Conservation (phyloP, 2,329 filamentous ascomycete genomes). For the Dactylonectria macrodidyma region DNA sequence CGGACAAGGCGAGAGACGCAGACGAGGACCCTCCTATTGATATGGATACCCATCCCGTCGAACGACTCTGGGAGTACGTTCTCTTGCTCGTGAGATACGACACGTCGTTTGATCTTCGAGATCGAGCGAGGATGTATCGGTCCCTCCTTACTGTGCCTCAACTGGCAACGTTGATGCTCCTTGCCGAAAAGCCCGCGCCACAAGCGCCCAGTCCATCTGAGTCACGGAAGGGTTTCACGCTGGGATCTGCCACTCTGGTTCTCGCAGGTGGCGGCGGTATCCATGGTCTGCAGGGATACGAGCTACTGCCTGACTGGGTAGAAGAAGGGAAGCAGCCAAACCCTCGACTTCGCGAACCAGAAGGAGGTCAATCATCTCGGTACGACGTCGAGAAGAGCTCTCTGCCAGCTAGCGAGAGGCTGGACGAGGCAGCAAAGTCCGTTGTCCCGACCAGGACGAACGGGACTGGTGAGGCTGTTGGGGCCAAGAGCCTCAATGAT, state of each 20-base stretch:
- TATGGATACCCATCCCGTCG: slow-evolving; percentile 73
- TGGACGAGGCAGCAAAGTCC: slow-evolving; percentile 70
- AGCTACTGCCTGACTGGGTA: slow-evolving; percentile 88
- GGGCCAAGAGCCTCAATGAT: slow-evolving; percentile 88
- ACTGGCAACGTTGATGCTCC: slow-evolving; percentile 88
- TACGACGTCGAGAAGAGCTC: slow-evolving; percentile 52
- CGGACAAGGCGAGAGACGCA: slow-evolving; percentile 53
- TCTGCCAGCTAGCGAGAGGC: slow-evolving; percentile 73
- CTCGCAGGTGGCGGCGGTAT: slow-evolving; percentile 82
- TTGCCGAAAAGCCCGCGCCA: slow-evolving; percentile 95
- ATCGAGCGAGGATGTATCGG: slow-evolving; percentile 90
- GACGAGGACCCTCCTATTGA: slow-evolving; percentile 52
- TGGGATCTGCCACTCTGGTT: slow-evolving; percentile 90
- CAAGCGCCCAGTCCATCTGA: slow-evolving; percentile 93
- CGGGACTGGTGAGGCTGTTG: slow-evolving; percentile 65
- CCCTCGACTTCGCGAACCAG: slow-evolving; percentile 76
- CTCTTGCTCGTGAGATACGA: slow-evolving; percentile 92
- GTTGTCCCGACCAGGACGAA: slow-evolving; percentile 63
- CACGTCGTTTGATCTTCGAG: slow-evolving; percentile 93
- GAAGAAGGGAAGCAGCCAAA: slow-evolving; percentile 85
- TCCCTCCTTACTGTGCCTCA: slow-evolving; percentile 87
- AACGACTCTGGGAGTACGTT: slow-evolving; percentile 86
- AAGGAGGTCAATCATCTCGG: slow-evolving; percentile 50
- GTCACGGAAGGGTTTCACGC: slow-evolving; percentile 79
- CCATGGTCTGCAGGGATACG: slow-evolving; percentile 84